Conservation (phyloP, 169 alveolate species). For the Plasmodium gonderi region DNA sequence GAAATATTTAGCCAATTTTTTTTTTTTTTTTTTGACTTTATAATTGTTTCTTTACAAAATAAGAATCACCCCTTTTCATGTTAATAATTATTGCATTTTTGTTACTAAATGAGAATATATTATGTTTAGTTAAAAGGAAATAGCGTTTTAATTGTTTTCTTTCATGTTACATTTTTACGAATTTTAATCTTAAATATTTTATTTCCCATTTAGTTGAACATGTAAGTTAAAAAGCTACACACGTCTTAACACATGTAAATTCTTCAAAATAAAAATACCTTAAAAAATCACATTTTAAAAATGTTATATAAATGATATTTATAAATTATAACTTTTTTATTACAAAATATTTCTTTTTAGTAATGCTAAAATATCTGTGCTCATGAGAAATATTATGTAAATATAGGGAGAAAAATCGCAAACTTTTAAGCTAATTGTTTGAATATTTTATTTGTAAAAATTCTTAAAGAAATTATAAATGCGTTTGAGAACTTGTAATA, state of each 20-base stretch:
- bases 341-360: neutral
- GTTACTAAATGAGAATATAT: neutral
- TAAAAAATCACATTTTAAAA: neutral
- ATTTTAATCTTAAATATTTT: neutral
- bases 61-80: neutral
- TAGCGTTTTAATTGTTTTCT: neutral
- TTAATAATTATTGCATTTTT: neutral
- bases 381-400: neutral
- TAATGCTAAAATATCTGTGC: neutral
- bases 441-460: neutral
- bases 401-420: neutral
- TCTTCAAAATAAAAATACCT: neutral
- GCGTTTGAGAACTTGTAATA: neutral
- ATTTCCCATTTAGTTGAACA: neutral
- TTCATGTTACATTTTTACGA: too few species aligned
- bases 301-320: neutral
- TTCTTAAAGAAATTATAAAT: neutral
- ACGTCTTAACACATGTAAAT: neutral
- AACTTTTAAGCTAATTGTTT: neutral
- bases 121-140: neutral
- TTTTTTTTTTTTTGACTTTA: neutral
- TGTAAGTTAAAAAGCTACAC: too few species aligned
- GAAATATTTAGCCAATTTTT: neutral
- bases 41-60: neutral
- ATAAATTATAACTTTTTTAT: neutral